Evolutionary conservation across 768 basidiomycete genomes (phyloP).

Genomic region (Pisolithus sp.): DNA sequence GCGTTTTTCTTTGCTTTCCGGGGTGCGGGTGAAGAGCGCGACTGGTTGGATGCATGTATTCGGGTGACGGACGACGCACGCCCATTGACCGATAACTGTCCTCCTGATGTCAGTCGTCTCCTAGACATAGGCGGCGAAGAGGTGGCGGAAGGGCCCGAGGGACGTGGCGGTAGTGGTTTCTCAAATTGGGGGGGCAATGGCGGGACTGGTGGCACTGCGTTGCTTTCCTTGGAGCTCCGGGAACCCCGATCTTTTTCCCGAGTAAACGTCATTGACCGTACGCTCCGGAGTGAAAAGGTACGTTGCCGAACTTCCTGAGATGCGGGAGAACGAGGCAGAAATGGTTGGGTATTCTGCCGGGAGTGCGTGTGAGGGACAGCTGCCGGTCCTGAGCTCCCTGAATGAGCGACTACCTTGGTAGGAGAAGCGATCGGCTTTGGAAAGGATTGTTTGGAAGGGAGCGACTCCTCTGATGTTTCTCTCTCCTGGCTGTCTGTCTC

Average conservation of each 20-base stretch:
- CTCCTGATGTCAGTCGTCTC: slow-evolving; percentile 11
- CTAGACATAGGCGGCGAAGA: slow-evolving; percentile 6
- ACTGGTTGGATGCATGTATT: background rate
- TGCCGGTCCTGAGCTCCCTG: too few relatives aligned
- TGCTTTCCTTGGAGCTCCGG: slow-evolving; percentile 22
- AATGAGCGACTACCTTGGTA: background rate
- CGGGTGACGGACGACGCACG: background rate
- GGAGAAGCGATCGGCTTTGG: background rate
- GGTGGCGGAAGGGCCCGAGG: slow-evolving; percentile 7
- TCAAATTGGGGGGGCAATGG: slow-evolving; percentile 23
- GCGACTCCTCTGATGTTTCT: slow-evolving; percentile 8
- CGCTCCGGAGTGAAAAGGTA: slow-evolving; percentile 41
- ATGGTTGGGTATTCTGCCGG: background rate
- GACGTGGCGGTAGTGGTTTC: slow-evolving; percentile 40
- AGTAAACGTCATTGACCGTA: slow-evolving; percentile 39
- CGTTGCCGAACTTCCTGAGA: slow-evolving; percentile 14
- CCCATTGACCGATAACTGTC: background rate
- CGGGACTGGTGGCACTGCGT: slow-evolving; percentile 40
- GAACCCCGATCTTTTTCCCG: slow-evolving; percentile 1
- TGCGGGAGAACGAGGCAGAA: background rate
- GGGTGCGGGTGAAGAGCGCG: slow-evolving; percentile 9
- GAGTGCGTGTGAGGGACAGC: background rate
- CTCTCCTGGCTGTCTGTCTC: slow-evolving; percentile 12
- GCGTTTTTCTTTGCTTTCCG: slow-evolving; percentile 39
- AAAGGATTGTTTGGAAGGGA: background rate